Evolutionary conservation across 352 stramenopile genomes (phyloP).

Genomic region (Thraustochytrium sp.): DNA sequence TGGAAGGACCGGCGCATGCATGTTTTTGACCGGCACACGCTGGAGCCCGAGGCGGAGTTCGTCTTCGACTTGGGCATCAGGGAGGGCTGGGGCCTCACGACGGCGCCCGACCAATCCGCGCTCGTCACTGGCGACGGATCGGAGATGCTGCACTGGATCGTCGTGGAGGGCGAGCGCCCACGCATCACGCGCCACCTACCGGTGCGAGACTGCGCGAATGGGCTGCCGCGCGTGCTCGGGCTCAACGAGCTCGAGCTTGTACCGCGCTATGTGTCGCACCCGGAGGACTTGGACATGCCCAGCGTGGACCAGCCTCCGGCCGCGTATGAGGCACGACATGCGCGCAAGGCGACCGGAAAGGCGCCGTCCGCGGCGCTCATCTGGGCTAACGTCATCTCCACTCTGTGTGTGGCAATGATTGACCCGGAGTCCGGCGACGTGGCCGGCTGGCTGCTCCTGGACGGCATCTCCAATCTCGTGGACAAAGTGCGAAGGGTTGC

Average conservation of each 20-base stretch:
- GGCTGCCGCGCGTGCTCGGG: neutral
- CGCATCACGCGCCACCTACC: neutral
- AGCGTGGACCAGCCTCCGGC: neutral
- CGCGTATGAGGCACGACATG: neutral
- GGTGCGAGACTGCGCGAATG: constrained; percentile 6
- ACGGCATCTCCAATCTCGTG: neutral
- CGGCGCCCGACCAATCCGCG: neutral
- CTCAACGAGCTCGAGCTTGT: constrained; percentile 40
- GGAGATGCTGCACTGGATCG: constrained; percentile 5
- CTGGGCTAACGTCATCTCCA: constrained; percentile 38
- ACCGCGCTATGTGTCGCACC: constrained; percentile 1
- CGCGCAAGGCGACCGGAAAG: neutral
- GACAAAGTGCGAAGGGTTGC: constrained; percentile 23
- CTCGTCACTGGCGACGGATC: constrained; percentile 20
- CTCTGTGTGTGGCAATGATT: constrained; percentile 24
- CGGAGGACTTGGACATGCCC: neutral
- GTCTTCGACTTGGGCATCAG: neutral
- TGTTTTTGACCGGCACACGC: constrained; percentile 1
- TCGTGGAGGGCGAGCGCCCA: neutral
- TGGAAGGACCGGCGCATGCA: constrained; percentile 27
- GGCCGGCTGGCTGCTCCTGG: neutral
- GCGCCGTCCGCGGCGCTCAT: neutral
- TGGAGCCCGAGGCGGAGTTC: neutral
- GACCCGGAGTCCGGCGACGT: constrained; percentile 12
- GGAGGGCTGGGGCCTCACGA: constrained; percentile 24